Evolutionary conservation across 345 rosid species (phyloP).

Genomic region (Ceriops tagal): DNA sequence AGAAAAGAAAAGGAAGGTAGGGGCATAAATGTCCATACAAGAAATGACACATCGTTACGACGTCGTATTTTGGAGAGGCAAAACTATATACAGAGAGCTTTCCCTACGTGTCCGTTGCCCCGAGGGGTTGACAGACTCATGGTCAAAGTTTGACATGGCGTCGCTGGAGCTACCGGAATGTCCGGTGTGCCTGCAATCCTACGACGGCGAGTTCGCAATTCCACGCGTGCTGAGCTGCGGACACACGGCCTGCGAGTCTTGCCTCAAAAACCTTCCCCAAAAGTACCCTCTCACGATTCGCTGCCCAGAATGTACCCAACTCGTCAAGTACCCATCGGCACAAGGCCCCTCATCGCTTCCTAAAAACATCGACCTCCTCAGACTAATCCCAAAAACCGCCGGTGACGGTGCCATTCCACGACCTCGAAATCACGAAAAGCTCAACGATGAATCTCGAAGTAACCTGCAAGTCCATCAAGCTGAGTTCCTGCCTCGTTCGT

Average conservation of each 20-base stretch:
- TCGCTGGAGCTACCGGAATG: constrained; percentile 69
- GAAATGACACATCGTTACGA: too few relatives aligned
- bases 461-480: constrained; percentile 13
- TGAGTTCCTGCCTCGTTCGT: constrained; percentile 43
- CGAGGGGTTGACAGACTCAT: too few relatives aligned
- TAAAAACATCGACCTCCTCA: constrained; percentile 83
- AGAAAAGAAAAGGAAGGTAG: background rate
- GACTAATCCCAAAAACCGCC: constrained; percentile 61
- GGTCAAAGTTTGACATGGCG: constrained; percentile 7
- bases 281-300: constrained; percentile 61
- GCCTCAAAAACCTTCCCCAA: constrained; percentile 60
- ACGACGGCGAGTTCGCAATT: constrained; percentile 50
- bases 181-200: constrained; percentile 75
- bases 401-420: constrained; percentile 18
- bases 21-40: too few relatives aligned
- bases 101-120: too few relatives aligned
- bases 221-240: constrained; percentile 89
- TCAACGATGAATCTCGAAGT: constrained; percentile 6
- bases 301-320: constrained; percentile 82
- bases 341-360: constrained; percentile 74
- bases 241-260: constrained; percentile 72
- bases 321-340: constrained; percentile 65
- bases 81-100: too few relatives aligned
- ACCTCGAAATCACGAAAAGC: constrained; percentile 14
- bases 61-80: too few relatives aligned